These are phyloP conservation scores for Phaeosphaeriaceae sp. DNA, from an alignment of 2,329 filamentous ascomycete species.

Conservation along the genomic window DNA sequence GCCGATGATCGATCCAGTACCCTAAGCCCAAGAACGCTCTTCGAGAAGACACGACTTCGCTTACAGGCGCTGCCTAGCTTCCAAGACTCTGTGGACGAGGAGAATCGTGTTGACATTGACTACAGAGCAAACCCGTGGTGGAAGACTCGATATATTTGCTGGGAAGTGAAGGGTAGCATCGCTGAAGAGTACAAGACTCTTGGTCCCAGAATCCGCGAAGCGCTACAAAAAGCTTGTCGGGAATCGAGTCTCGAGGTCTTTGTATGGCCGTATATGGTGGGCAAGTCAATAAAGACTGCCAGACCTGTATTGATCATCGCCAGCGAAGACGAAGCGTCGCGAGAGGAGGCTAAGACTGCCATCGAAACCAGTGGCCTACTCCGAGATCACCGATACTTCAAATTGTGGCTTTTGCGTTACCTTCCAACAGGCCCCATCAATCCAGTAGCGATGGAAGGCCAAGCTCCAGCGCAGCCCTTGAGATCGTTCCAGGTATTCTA, in stretches of 20 bases:
- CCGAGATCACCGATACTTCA: neutral
- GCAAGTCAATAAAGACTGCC: constrained; percentile 2
- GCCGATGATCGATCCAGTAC: neutral
- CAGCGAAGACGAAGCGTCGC: constrained; percentile 4
- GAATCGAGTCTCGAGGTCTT: constrained; percentile 7
- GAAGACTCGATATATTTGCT: constrained; percentile 4
- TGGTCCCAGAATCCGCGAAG: constrained; percentile 3
- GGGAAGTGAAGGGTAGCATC: constrained; percentile 8
- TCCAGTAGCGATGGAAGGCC: neutral
- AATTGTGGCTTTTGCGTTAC: constrained; percentile 1
- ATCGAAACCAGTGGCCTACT: neutral
- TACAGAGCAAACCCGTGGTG: constrained; percentile 1
- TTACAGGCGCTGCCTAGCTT: neutral
- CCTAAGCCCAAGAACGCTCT: neutral
- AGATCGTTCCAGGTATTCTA: constrained; percentile 1
- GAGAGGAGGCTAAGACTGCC: constrained; percentile 4
- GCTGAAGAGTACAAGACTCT: constrained; percentile 5
- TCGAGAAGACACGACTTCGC: neutral
- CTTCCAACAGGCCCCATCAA: constrained; percentile 2
- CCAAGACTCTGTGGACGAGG: neutral
- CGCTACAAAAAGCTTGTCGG: constrained; percentile 3
- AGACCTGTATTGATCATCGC: constrained; percentile 10
- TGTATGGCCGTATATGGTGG: constrained; percentile 17
- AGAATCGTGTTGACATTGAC: neutral
- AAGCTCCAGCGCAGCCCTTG: neutral